phyloP scores from a whole-genome alignment of 257 asterid genomes.

The Forsythia suspensa region DNA sequence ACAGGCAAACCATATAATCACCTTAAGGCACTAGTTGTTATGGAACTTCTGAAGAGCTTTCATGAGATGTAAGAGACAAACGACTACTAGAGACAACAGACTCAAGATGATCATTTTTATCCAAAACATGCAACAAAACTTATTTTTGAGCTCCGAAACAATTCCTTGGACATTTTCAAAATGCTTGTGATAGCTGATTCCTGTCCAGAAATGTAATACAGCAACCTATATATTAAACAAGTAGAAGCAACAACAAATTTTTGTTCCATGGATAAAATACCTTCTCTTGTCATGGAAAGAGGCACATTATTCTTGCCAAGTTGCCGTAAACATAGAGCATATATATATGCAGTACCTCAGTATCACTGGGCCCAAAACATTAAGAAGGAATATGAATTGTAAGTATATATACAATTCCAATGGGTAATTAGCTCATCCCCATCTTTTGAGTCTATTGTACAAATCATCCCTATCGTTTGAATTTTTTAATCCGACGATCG shows the following conservation, averaged over 20 bases:
- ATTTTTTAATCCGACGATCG: no score
- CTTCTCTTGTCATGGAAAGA: constrained; percentile 54
- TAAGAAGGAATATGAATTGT: constrained; percentile 25
- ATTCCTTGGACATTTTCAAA: constrained; percentile 76
- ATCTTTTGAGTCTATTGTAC: no score
- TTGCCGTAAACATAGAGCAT: constrained; percentile 47
- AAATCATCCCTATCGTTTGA: no score
- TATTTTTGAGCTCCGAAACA: constrained; percentile 63
- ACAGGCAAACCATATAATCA: no score
- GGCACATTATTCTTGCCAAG: constrained; percentile 77
- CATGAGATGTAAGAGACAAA: no score
- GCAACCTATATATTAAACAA: constrained; percentile 74
- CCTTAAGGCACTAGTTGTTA: no score
- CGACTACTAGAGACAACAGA: no score
- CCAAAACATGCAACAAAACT: constrained; percentile 48
- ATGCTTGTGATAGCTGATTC: constrained; percentile 71
- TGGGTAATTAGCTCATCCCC: no score
- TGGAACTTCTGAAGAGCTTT: no score
- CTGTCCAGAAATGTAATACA: constrained; percentile 64
- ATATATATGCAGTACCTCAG: constrained; percentile 62
- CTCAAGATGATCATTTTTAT: no score
- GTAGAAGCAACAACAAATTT: constrained; percentile 55
- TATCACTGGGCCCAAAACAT: constrained; percentile 75
- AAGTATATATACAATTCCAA: neutral
- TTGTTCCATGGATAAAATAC: constrained; percentile 64